Conservation (phyloP, 2,329 filamentous ascomycete species). For the Thelonectria rubi region DNA sequence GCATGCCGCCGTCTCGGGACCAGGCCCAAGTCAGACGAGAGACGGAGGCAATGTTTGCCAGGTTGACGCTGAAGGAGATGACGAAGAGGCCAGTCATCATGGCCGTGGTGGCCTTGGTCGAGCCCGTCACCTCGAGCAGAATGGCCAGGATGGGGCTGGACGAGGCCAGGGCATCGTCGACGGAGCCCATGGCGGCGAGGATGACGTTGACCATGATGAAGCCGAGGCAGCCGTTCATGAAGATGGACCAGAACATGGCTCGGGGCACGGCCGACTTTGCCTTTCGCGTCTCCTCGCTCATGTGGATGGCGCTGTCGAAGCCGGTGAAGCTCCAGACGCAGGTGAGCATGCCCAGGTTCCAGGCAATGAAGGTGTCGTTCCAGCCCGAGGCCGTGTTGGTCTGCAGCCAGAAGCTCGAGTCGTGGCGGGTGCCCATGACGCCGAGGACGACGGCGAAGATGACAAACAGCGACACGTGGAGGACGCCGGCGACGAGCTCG, state of each 20-base stretch:
- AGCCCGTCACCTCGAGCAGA: slow-evolving; percentile 32
- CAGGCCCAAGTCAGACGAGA: slow-evolving; percentile 41
- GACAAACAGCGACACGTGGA: slow-evolving; percentile 38
- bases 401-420: slow-evolving; percentile 34
- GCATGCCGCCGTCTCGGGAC: slow-evolving; percentile 40
- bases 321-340: slow-evolving; percentile 42
- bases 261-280: slow-evolving; percentile 39
- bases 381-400: slow-evolving; percentile 36
- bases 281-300: slow-evolving; percentile 40
- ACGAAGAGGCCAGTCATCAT: slow-evolving; percentile 39
- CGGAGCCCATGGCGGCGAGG: slow-evolving; percentile 39
- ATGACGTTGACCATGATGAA: slow-evolving; percentile 42
- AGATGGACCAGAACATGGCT: slow-evolving; percentile 43
- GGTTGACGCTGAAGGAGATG: slow-evolving; percentile 39
- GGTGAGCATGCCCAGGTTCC: slow-evolving; percentile 40
- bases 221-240: slow-evolving; percentile 40
- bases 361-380: slow-evolving; percentile 37
- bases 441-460: slow-evolving; percentile 38
- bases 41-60: slow-evolving; percentile 39
- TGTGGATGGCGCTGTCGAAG: slow-evolving; percentile 40
- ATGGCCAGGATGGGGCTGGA: slow-evolving; percentile 39
- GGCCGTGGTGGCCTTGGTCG: slow-evolving; percentile 33
- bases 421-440: slow-evolving; percentile 37
- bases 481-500: slow-evolving; percentile 36
- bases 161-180: slow-evolving; percentile 37